phyloP scores from a whole-genome alignment of 2,329 filamentous ascomycete genomes.

The Penicillium sp. region DNA sequence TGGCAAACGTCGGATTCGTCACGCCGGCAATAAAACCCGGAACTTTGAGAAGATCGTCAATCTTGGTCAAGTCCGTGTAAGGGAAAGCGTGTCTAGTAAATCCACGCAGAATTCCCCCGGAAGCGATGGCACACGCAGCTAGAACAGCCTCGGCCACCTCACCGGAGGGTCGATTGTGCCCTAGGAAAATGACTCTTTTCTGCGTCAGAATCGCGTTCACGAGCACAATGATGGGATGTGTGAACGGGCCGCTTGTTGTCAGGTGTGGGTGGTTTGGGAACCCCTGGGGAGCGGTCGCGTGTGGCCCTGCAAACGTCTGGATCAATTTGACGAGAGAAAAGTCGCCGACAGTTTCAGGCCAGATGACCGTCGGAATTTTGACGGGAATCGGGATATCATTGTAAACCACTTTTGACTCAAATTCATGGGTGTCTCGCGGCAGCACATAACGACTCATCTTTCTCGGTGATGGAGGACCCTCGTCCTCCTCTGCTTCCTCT shows the following conservation, averaged over 20 bases:
- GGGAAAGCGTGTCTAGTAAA: constrained; percentile 96
- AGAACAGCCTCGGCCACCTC: constrained; percentile 97
- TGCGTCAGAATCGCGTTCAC: constrained; percentile 93
- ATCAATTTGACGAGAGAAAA: constrained; percentile 97
- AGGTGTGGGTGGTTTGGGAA: constrained; percentile 86
- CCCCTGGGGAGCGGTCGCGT: constrained; percentile 74
- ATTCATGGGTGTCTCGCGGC: constrained; percentile 93
- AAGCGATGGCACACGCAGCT: constrained; percentile 89
- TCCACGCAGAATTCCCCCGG: constrained; percentile 82
- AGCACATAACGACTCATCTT: constrained; percentile 65
- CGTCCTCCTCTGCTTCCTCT: constrained; percentile 30
- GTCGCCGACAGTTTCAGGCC: constrained; percentile 93
- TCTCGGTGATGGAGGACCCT: constrained; percentile 43
- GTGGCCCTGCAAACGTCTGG: constrained; percentile 80
- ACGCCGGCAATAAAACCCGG: constrained; percentile 97
- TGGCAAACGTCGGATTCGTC: constrained; percentile 91
- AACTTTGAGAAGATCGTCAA: constrained; percentile 91
- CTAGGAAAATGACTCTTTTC: constrained; percentile 92
- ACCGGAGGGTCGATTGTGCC: constrained; percentile 88
- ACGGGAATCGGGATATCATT: constrained; percentile 95
- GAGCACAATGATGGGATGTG: constrained; percentile 90
- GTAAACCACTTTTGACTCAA: constrained; percentile 91
- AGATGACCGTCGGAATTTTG: constrained; percentile 88
- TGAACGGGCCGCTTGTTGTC: constrained; percentile 81
- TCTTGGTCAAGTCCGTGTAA: constrained; percentile 95